These are phyloP conservation scores for Suhomyces atakaporum DNA, from an alignment of 1,139 yeast species.

Conservation along the genomic window DNA sequence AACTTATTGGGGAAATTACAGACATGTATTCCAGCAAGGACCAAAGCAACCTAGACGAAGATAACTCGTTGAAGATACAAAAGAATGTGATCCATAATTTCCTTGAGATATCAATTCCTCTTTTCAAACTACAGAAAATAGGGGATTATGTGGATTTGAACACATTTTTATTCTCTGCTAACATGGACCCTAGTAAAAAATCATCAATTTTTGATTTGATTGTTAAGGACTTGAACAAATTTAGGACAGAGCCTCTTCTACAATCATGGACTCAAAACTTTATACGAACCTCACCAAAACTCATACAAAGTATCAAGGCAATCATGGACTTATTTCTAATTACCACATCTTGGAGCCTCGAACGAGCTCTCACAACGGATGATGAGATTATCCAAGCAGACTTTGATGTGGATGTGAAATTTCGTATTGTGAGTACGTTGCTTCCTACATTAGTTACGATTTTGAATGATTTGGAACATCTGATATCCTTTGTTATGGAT, in stretches of 20 bases:
- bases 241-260: conserved; percentile 23
- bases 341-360: conserved; percentile 38
- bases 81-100: conserved; percentile 19
- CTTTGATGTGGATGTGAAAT: conserved; percentile 22
- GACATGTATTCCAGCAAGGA: conserved; percentile 15
- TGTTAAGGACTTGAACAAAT: conserved; percentile 10
- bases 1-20: conserved; percentile 23
- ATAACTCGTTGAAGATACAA: conserved; percentile 16
- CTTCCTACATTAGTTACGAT: conserved; percentile 9
- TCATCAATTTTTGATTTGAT: not conserved
- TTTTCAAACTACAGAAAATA: conserved; percentile 29
- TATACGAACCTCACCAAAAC: conserved; percentile 16
- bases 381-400: conserved; percentile 19
- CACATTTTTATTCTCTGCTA: conserved; percentile 21
- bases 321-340: conserved; percentile 31
- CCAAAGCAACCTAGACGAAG: not conserved
- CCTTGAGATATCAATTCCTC: conserved; percentile 19
- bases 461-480: not conserved
- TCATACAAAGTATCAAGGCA: conserved; percentile 20
- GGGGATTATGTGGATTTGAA: conserved; percentile 30
- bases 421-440: conserved; percentile 17
- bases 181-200: conserved; percentile 3
- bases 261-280: conserved; percentile 27
- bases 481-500: conserved; percentile 6
- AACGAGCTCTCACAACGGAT: conserved; percentile 28